Evolutionary conservation across 192 early-diverging fungal genomes (phyloP), one percentile per base, ranked within the genome.

Genomic region (Haplosporangium gracile): DNA sequence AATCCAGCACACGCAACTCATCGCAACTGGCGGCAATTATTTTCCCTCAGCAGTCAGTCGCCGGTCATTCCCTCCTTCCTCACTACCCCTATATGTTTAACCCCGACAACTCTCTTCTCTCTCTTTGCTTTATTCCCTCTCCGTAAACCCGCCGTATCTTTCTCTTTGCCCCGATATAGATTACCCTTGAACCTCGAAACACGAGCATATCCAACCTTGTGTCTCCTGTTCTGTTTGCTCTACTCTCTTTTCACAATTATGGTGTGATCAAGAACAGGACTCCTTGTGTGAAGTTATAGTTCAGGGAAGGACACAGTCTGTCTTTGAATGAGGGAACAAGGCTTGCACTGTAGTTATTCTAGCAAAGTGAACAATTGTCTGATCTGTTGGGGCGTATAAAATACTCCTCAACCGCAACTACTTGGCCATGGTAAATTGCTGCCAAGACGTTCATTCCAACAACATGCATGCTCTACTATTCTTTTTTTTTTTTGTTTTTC

Each of bases 71-170:
- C 18, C 20, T 36, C 36, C 36, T 36, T 36, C 36, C 36, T 18
- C 18, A 2, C 3, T 22, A 22, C 49, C 49, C 49, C 20, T 51
- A 18, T 51, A 51, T 51, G 49, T 51, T 51, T 16, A 51, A 32
- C 60, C 60, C 60, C 60, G 60, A 65, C 60, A 60, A 29, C 55
- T 60, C n/a, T 60, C n/a, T 60, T 65, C 29, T 11, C 29, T 63
- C 29, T 11, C 29, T 13, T 32, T 32, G 9, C 11, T 13, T 32
- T 32, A 36, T 65, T 65, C 26, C 60, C 11, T 65, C n/a, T 65
- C 26, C 60, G 60, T 29, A 63, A 53, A 22, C 24, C 24, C 13
- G 5, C n/a, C 53, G 47, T 51, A 51, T 65, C 60, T 32, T 13
- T 65, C 60, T 10, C 10, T 15, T 32, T 65, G 29, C 26, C 60